Percentiles rank a stretch among this genome's conserved stretches.
Conservation (phyloP, 1,284 basidiomycete genomes). For the Sanghuangporus sanghuang region DNA sequence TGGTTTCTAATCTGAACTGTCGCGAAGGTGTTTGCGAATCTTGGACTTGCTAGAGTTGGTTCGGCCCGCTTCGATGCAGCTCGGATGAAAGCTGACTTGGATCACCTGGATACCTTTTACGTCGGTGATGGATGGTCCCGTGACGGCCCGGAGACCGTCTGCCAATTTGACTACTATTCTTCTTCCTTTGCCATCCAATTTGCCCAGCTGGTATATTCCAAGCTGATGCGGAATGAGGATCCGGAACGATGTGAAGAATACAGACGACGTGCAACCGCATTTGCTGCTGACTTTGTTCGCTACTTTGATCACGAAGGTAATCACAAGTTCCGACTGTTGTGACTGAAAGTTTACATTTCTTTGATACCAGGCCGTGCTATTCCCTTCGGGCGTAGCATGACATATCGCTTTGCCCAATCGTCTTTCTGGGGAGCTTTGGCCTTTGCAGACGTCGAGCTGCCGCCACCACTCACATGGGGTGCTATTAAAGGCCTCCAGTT, state of each 20-base stretch:
- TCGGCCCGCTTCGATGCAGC: slow-evolving; percentile 51
- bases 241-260: slow-evolving; percentile 62
- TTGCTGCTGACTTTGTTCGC: slow-evolving; percentile 66
- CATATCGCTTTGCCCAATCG: slow-evolving; percentile 75
- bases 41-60: slow-evolving; percentile 60
- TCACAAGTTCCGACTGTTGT: neutral
- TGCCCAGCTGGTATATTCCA: slow-evolving; percentile 68
- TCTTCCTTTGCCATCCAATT: slow-evolving; percentile 78
- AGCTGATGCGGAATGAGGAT: slow-evolving; percentile 58
- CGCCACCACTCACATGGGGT: slow-evolving; percentile 69
- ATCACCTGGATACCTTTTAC: slow-evolving; percentile 76
- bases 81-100: slow-evolving; percentile 69
- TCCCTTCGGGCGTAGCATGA: slow-evolving; percentile 72
- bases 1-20: neutral
- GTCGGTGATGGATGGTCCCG: slow-evolving; percentile 72
- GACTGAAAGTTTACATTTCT: neutral
- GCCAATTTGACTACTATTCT: slow-evolving; percentile 78
- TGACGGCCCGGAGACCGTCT: slow-evolving; percentile 71
- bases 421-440: slow-evolving; percentile 74
- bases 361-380: slow-evolving; percentile 56
- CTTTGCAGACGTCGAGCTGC: slow-evolving; percentile 63
- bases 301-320: slow-evolving; percentile 71
- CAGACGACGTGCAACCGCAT: slow-evolving; percentile 54
- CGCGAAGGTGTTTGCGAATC: slow-evolving; percentile 65
- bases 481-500: slow-evolving; percentile 69